These are phyloP conservation scores for Elaeagnus macrophylla DNA, from an alignment of 306 rosid genomes.

Conservation along the genomic window DNA sequence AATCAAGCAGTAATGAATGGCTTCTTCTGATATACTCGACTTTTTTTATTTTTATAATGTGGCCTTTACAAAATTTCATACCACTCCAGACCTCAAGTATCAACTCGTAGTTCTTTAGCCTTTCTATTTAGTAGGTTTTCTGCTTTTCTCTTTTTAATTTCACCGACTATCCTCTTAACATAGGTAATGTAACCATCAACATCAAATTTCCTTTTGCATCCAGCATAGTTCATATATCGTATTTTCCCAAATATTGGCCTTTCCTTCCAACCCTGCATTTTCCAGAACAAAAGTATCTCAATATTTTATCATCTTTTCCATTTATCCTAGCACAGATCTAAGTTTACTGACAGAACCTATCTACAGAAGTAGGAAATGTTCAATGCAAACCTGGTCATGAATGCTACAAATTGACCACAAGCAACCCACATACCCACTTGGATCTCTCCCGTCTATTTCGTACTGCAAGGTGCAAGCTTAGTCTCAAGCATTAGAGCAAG, in stretches of 20 bases:
- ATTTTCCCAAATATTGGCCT: constrained; percentile 81
- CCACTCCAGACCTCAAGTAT: background rate
- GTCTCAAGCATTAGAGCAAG: background rate
- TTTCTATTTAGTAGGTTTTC: constrained; percentile 27
- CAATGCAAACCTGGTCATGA: constrained; percentile 74
- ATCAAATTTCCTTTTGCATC: constrained; percentile 92
- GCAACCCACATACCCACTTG: constrained; percentile 88
- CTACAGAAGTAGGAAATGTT: no score
- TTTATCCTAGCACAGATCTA: no score
- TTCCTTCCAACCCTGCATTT: constrained; percentile 74
- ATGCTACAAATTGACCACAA: constrained; percentile 95
- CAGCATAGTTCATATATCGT: constrained; percentile 82
- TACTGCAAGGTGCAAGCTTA: constrained; percentile 39
- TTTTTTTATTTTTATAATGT: no score
- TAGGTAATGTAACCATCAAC: constrained; percentile 66
- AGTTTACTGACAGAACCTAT: no score
- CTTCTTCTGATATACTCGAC: no score
- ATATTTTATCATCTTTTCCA: no score
- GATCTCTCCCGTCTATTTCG: constrained; percentile 89
- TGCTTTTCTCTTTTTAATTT: constrained; percentile 56
- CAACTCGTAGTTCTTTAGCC: constrained; percentile 35
- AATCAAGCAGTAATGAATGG: no score
- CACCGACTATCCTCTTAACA: constrained; percentile 45
- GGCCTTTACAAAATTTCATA: no score
- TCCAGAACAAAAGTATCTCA: background rate